A percentile compares a stretch with the other conserved stretches of the same genome.
Conservation (phyloP, 495 filamentous ascomycete genomes). For the Pyrenula massariospora region DNA sequence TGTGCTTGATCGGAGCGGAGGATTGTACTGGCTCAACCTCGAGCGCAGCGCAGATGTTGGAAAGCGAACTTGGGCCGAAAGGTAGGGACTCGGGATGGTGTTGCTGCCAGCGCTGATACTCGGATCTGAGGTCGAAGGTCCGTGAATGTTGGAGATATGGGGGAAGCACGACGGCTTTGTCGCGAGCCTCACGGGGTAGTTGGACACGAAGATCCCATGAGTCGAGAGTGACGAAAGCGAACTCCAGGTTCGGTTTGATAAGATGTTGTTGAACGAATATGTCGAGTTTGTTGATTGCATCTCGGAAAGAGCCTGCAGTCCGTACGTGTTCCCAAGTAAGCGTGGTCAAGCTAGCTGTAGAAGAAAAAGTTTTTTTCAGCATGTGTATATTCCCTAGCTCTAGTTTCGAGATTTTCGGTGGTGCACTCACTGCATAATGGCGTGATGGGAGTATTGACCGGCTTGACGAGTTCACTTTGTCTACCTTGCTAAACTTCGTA, state of each 20-base stretch:
- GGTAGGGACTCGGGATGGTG: constrained; percentile 95
- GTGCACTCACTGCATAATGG: constrained; percentile 87
- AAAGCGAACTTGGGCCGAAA: constrained; percentile 85
- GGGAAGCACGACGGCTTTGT: constrained; percentile 95
- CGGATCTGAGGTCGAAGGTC: constrained; percentile 89
- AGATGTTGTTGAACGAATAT: constrained; percentile 83
- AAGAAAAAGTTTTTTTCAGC: constrained; percentile 18
- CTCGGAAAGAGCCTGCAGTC: constrained; percentile 88
- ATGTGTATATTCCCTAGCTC: constrained; percentile 8
- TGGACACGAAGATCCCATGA: constrained; percentile 98
- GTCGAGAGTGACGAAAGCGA: constrained; percentile 95
- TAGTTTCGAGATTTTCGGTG: constrained; percentile 3
- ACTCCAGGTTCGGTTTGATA: constrained; percentile 74
- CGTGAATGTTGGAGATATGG: constrained; percentile 94
- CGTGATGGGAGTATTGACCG: constrained; percentile 96
- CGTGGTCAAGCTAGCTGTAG: constrained; percentile 84
- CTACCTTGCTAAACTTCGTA: constrained; percentile 59
- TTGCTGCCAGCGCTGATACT: constrained; percentile 97
- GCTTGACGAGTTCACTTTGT: constrained; percentile 93
- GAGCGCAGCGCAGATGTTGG: constrained; percentile 94
- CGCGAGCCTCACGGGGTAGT: constrained; percentile 89
- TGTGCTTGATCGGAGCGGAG: constrained; percentile 96
- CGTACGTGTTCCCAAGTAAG: constrained; percentile 98
- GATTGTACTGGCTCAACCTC: constrained; percentile 95
- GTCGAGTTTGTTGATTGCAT: constrained; percentile 92